phyloP scores from a whole-genome alignment of 2,329 filamentous ascomycete genomes.

The Alternaria ethzedia region DNA sequence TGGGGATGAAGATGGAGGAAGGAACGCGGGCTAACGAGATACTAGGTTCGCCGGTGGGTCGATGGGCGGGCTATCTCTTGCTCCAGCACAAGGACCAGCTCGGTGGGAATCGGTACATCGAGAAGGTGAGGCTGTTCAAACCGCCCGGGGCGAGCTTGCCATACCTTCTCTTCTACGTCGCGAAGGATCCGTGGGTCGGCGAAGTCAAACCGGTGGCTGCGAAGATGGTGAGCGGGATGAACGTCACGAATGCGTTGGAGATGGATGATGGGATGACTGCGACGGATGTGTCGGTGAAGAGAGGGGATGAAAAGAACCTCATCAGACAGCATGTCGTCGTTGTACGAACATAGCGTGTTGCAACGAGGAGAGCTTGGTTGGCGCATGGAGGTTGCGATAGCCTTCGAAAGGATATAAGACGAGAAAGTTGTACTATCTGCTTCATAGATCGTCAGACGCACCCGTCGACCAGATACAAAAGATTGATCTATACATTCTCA shows the following conservation, averaged over 20 bases:
- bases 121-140: slow-evolving; percentile 14
- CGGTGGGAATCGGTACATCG: slow-evolving; percentile 14
- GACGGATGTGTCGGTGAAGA: too few species aligned
- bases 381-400: background rate
- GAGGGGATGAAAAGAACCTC: background rate
- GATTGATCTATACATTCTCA: too few species aligned
- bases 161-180: slow-evolving; percentile 15
- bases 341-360: background rate
- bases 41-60: slow-evolving; percentile 12
- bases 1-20: too few species aligned
- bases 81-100: slow-evolving; percentile 17
- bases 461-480: too few species aligned
- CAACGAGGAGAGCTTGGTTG: accelerated
- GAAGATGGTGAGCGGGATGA: background rate
- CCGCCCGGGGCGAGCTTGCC: background rate
- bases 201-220: background rate
- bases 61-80: slow-evolving; percentile 18
- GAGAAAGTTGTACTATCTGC: background rate
- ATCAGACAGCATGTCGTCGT: background rate
- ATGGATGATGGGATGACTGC: too few species aligned
- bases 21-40: too few species aligned
- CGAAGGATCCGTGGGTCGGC: background rate
- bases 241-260: background rate
- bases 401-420: accelerated
- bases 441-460: too few species aligned